Base-by-base conservation (phyloP, 73 alveolate genomes). In the Symbiodinium natans region DNA sequence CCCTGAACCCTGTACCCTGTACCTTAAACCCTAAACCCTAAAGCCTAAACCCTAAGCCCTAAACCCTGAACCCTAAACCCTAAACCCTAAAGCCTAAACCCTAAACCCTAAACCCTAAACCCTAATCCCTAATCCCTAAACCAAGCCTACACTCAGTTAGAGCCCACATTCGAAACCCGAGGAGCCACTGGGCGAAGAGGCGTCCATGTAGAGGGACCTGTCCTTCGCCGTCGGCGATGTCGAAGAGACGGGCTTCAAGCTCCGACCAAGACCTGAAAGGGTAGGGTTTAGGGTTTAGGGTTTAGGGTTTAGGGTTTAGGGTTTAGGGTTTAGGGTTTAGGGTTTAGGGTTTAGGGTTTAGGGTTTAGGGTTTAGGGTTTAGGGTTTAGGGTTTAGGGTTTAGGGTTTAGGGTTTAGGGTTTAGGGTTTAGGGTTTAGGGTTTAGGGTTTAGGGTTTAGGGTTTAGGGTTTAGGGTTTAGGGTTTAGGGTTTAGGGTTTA, bases 201-300 rank as follows among this genome's bases (percentile, higher is more conserved):
- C 77, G 77, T 2, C 77, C 77, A 27, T 63, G 77, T 21, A 63
- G 77, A 63, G 77, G 77, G 77, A 63, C 77, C 31, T 63, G 77
- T 8, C 77, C 77, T 34, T 63, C 77, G 77, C 34, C 9, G 77
- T 63, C 77, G 34, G 77, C 77, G 77, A 63, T 63, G 77, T 63
- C 77, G 10, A 7, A 31, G 15, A 63, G 77, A 5, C 77, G 77
- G 77, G 77, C 77, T 63, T 63, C 36, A 29, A 63, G 77, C 31
- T 63, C 77, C 15, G 77, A 21, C 77, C 77, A 63, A 29, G 77
- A 63, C 34, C 77, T 27, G 27, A n/a, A n/a, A n/a, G n/a, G 1
- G 59, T 46, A 46, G 59, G 17, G 59, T 46, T 46, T 0, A 46
- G 59, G 59, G 4, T 46, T 46, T 46, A 46, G 59, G 59, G 59